These are phyloP conservation scores for Quillaja saponaria DNA, from an alignment of 306 rosid species.

Conservation along the genomic window DNA sequence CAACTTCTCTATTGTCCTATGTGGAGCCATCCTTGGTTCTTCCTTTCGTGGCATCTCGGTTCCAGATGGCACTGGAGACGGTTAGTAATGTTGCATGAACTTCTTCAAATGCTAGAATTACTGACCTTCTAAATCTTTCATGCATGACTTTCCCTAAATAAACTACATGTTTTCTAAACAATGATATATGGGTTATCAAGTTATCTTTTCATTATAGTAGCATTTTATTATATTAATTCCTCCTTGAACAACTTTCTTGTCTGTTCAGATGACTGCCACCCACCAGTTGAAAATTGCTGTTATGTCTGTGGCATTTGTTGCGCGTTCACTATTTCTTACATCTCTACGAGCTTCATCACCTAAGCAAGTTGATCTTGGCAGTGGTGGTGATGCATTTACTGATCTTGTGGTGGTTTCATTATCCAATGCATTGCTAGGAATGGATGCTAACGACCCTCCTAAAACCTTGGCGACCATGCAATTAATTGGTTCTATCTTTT, in stretches of 20 bases:
- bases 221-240: slow-evolving; percentile 38
- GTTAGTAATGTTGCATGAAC: slow-evolving; percentile 44
- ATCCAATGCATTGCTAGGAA: slow-evolving; percentile 96
- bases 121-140: slow-evolving; percentile 10
- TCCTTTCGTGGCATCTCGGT: slow-evolving; percentile 96
- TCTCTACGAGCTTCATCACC: slow-evolving; percentile 61
- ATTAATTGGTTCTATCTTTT: slow-evolving; percentile 87
- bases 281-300: slow-evolving; percentile 98
- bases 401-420: slow-evolving; percentile 89
- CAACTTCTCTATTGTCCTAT: slow-evolving; percentile 88
- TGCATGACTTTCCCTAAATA: slow-evolving; percentile 12
- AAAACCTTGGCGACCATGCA: slow-evolving; percentile 99
- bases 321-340: slow-evolving; percentile 81
- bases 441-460: slow-evolving; percentile 99
- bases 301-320: slow-evolving; percentile 95
- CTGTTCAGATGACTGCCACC: slow-evolving; percentile 96
- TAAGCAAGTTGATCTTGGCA: slow-evolving; percentile 53
- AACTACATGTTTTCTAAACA: slow-evolving; percentile 23
- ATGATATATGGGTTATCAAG: slow-evolving; percentile 16
- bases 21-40: slow-evolving; percentile 92
- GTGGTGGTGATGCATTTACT: slow-evolving; percentile 54
- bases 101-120: slow-evolving; percentile 15
- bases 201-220: slow-evolving; percentile 21
- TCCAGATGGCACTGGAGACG: slow-evolving; percentile 99
- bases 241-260: slow-evolving; percentile 49